Evolutionary conservation across 169 alveolate species (phyloP).

Genomic region (Condylostoma magnum): DNA sequence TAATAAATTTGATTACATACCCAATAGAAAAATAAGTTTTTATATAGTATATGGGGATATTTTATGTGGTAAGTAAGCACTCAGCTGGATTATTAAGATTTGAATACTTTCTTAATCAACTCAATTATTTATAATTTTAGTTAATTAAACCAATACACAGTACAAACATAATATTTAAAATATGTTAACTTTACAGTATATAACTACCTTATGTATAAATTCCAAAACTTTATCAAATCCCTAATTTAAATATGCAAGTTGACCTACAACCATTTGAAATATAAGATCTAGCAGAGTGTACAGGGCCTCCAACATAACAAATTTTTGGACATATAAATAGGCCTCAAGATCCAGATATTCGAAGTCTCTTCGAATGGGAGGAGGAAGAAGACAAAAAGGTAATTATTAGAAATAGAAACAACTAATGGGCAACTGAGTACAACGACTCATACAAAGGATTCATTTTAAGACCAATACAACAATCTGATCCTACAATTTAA

Average conservation of each 20-base stretch:
- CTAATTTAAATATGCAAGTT: background rate
- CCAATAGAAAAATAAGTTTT: too few species aligned
- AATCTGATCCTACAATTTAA: background rate
- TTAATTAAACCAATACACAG: too few species aligned
- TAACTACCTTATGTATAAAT: too few species aligned
- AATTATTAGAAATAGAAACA: background rate
- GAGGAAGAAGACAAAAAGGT: background rate
- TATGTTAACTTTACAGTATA: too few species aligned
- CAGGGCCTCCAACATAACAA: background rate
- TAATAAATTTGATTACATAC: too few species aligned
- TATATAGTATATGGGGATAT: too few species aligned
- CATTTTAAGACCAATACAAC: background rate
- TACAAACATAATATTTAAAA: too few species aligned
- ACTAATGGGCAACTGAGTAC: background rate
- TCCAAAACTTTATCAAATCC: background rate
- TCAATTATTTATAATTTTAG: too few species aligned
- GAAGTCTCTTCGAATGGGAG: background rate
- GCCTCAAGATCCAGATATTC: conserved; percentile 9
- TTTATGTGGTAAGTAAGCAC: too few species aligned
- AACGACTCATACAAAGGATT: conserved; percentile 15
- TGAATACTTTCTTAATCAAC: too few species aligned
- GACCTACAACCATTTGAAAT: background rate
- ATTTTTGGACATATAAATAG: background rate
- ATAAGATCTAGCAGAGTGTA: background rate
- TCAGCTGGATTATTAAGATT: too few species aligned